Conservation (phyloP, 108 stramenopile species). For the Skeletonema grethae region DNA sequence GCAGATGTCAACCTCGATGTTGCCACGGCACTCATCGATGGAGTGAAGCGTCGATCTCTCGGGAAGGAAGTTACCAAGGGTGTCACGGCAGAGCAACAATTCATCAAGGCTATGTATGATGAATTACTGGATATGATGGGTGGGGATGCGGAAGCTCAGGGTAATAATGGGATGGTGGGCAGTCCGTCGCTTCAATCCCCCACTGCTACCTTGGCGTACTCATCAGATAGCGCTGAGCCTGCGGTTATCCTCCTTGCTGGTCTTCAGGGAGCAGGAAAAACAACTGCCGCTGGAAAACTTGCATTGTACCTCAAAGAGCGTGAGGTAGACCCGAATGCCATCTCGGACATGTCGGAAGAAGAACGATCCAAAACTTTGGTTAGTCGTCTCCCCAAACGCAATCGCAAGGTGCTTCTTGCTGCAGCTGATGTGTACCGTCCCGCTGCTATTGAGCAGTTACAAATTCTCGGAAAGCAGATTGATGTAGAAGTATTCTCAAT, state of each 20-base stretch:
- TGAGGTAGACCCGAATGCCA: constrained; percentile 72
- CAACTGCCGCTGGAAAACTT: constrained; percentile 93
- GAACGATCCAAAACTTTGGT: constrained; percentile 49
- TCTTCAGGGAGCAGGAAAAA: constrained; percentile 97
- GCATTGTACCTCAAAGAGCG: constrained; percentile 86
- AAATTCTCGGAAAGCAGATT: constrained; percentile 83
- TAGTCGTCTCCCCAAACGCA: constrained; percentile 64
- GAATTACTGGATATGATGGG: constrained; percentile 95
- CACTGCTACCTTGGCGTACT: constrained; percentile 64
- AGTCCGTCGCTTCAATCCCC: constrained; percentile 47
- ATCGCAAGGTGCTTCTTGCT: constrained; percentile 85
- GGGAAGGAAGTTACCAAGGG: constrained; percentile 84
- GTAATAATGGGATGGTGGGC: constrained; percentile 7
- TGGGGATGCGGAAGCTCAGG: constrained; percentile 51
- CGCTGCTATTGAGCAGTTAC: constrained; percentile 93
- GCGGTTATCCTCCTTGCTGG: constrained; percentile 93
- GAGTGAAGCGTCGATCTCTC: constrained; percentile 84
- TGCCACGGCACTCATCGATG: constrained; percentile 87
- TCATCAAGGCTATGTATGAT: constrained; percentile 95
- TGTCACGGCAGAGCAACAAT: constrained; percentile 92
- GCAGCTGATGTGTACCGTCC: constrained; percentile 97
- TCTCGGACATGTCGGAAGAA: constrained; percentile 51
- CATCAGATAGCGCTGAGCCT: constrained; percentile 49
- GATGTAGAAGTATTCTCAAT: constrained; percentile 83
- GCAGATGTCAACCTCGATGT: constrained; percentile 92